phyloP scores from a whole-genome alignment of 2,329 filamentous ascomycete genomes.

The Xylariales sp. region DNA sequence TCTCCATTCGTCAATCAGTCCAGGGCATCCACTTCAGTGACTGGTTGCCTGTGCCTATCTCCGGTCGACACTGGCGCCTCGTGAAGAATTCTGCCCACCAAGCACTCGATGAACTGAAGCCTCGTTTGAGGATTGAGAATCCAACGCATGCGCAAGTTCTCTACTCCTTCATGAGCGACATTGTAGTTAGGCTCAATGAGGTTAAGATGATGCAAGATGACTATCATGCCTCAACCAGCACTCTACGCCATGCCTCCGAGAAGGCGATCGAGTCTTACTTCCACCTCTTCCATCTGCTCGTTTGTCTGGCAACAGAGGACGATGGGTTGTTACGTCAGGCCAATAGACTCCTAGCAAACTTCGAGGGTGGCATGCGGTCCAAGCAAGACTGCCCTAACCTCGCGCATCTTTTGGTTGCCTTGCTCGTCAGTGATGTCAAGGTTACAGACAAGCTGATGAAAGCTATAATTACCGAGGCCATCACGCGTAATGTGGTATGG shows the following conservation, averaged over 20 bases:
- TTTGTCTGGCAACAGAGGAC: slow-evolving; percentile 39
- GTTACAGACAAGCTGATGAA: slow-evolving; percentile 35
- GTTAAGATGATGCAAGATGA: slow-evolving; percentile 28
- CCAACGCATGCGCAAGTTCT: slow-evolving; percentile 30
- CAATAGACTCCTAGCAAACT: slow-evolving; percentile 34
- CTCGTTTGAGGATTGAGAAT: slow-evolving; percentile 14
- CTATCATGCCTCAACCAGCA: slow-evolving; percentile 26
- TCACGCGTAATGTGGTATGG: slow-evolving; percentile 48
- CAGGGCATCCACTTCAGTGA: slow-evolving; percentile 35
- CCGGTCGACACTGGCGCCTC: slow-evolving; percentile 37
- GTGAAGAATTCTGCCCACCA: slow-evolving; percentile 24
- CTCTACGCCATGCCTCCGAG: slow-evolving; percentile 42
- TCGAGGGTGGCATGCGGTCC: slow-evolving; percentile 32
- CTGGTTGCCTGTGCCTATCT: slow-evolving; percentile 45
- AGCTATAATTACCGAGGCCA: slow-evolving; percentile 42
- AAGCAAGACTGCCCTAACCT: slow-evolving; percentile 42
- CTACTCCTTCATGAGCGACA: slow-evolving; percentile 45
- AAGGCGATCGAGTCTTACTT: slow-evolving; percentile 51
- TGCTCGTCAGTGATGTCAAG: slow-evolving; percentile 39
- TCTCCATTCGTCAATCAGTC: slow-evolving; percentile 34
- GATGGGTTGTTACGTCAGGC: slow-evolving; percentile 30
- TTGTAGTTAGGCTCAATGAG: slow-evolving; percentile 43
- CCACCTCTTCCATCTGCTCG: slow-evolving; percentile 44
- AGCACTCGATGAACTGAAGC: slow-evolving; percentile 24
- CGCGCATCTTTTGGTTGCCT: slow-evolving; percentile 41